phyloP scores from a whole-genome alignment of 495 filamentous ascomycete genomes.

The Neurospora sp. region DNA sequence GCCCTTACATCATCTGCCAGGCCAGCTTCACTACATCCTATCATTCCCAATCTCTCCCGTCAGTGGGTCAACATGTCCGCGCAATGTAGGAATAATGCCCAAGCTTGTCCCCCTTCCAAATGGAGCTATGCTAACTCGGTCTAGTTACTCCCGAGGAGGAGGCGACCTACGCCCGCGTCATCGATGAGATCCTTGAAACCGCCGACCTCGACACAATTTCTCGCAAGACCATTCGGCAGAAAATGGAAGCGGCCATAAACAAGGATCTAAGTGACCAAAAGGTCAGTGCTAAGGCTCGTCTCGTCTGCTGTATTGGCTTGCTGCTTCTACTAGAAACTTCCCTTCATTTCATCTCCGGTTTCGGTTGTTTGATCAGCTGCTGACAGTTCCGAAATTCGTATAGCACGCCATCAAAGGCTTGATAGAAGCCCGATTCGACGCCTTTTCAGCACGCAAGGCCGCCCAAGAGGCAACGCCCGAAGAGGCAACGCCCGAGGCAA shows the following conservation, averaged over 20 bases:
- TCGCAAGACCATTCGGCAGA: conserved; percentile 83
- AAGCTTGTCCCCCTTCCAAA: background rate
- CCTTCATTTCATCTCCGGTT: no score
- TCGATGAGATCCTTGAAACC: conserved; percentile 76
- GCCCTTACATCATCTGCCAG: background rate
- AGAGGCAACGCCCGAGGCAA: conserved; percentile 24
- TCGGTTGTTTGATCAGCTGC: conserved; percentile 2
- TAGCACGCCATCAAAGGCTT: conserved; percentile 72
- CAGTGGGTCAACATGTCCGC: conserved; percentile 23
- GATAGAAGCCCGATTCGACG: conserved; percentile 86
- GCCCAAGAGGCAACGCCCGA: conserved; percentile 10
- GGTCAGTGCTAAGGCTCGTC: conserved; percentile 36
- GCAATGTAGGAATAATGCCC: conserved; percentile 13
- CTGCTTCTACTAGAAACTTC: no score
- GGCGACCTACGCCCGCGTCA: conserved; percentile 67
- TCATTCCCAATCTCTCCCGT: background rate
- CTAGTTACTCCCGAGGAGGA: conserved; percentile 59
- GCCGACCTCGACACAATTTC: conserved; percentile 86
- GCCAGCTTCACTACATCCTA: background rate
- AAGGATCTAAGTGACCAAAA: conserved; percentile 83
- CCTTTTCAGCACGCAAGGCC: conserved; percentile 22
- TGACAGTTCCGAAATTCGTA: background rate
- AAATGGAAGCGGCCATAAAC: conserved; percentile 56
- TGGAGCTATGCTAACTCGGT: conserved; percentile 4
- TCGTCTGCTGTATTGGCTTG: background rate